These are phyloP conservation scores for Fusarium transvaalense DNA, from an alignment of 2,329 filamentous ascomycete genomes.

Conservation along the genomic window DNA sequence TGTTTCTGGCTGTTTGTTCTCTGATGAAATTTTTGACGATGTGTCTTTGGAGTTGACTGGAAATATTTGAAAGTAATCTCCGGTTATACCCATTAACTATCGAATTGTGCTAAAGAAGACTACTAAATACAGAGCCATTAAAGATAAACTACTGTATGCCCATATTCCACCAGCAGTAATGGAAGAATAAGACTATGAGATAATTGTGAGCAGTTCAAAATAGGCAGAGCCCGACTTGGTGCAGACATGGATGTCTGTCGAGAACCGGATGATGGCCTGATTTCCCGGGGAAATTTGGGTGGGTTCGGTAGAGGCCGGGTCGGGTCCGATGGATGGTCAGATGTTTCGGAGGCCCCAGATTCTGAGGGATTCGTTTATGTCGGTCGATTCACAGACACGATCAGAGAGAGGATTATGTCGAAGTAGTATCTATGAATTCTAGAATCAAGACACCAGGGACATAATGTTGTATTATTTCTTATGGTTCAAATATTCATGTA, in stretches of 20 bases:
- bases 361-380: neutral
- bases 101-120: neutral
- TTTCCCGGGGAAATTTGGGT: conserved; percentile 22
- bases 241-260: conserved; percentile 3
- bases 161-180: neutral
- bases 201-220: conserved; percentile 7
- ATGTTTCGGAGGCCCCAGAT: conserved; percentile 8
- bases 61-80: too few species aligned
- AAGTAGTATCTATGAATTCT: neutral
- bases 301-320: conserved; percentile 36
- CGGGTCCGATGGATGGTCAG: conserved; percentile 33
- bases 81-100: too few species aligned
- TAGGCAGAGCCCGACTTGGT: neutral
- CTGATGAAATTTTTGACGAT: neutral
- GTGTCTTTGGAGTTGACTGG: too few species aligned
- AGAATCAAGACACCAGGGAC: neutral
- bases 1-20: neutral
- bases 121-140: too few species aligned
- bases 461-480: neutral
- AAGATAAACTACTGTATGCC: neutral
- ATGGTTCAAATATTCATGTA: neutral
- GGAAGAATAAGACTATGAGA: neutral
- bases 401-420: neutral
- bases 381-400: neutral
- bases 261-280: conserved; percentile 31